These are phyloP conservation scores for Penicillium vulpinum DNA, from an alignment of 2,329 filamentous ascomycete species.

Conservation along the genomic window DNA sequence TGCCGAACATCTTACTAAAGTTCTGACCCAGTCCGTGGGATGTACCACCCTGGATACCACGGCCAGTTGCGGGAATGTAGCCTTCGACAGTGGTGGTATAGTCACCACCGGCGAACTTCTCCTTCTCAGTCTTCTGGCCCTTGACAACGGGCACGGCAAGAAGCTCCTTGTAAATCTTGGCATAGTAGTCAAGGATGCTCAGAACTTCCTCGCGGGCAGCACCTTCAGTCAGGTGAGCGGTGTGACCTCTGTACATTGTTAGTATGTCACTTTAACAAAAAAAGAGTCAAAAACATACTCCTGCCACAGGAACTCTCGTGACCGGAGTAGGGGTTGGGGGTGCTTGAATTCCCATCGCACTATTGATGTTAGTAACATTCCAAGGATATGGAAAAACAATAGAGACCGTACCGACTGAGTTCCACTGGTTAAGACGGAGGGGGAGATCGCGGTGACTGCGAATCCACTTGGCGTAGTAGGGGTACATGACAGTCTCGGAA, in stretches of 20 bases:
- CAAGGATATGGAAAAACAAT: background rate
- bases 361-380: background rate
- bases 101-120: slow-evolving; percentile 95
- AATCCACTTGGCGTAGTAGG: slow-evolving; percentile 96
- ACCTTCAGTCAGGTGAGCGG: slow-evolving; percentile 82
- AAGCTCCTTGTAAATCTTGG: slow-evolving; percentile 86
- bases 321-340: slow-evolving; percentile 78
- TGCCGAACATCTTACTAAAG: slow-evolving; percentile 99
- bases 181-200: slow-evolving; percentile 91
- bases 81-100: slow-evolving; percentile 97
- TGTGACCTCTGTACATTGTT: slow-evolving; percentile 63
- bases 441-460: slow-evolving; percentile 93
- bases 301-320: slow-evolving; percentile 96
- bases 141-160: slow-evolving; percentile 93
- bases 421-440: slow-evolving; percentile 95
- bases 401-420: slow-evolving; percentile 62
- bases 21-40: slow-evolving; percentile 96
- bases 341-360: slow-evolving; percentile 89
- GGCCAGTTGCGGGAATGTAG: slow-evolving; percentile 92
- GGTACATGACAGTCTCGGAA: slow-evolving; percentile 84
- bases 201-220: slow-evolving; percentile 82
- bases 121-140: slow-evolving; percentile 92
- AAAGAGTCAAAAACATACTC: slow-evolving; percentile 48
- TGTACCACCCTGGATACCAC: slow-evolving; percentile 94
- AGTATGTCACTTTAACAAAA: background rate